Conservation (phyloP, 1,284 basidiomycete species). For the Leccinum solheimii region DNA sequence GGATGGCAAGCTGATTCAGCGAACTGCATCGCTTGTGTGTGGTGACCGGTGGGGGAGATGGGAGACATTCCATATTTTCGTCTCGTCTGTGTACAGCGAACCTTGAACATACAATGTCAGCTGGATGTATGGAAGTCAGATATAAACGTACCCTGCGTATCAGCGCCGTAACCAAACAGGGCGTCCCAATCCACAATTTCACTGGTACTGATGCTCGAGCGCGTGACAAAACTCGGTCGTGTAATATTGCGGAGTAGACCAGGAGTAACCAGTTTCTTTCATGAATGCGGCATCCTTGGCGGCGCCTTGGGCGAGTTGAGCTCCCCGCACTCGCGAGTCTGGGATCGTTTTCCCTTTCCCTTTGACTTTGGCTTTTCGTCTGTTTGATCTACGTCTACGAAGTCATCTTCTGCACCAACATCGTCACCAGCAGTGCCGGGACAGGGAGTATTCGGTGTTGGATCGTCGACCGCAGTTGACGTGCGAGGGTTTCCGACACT, state of each 20-base stretch:
- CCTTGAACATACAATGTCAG: slow-evolving; percentile 42
- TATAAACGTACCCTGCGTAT: slow-evolving; percentile 71
- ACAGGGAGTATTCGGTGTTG: no score
- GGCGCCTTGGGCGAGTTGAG: slow-evolving; percentile 51
- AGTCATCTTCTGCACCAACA: slow-evolving; percentile 13
- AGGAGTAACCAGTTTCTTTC: slow-evolving; percentile 75
- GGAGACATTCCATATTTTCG: slow-evolving; percentile 91
- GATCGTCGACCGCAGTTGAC: slow-evolving; percentile 16
- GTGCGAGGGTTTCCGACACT: slow-evolving; percentile 15
- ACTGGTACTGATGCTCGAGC: slow-evolving; percentile 92
- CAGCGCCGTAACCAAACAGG: slow-evolving; percentile 94
- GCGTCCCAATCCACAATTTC: slow-evolving; percentile 84
- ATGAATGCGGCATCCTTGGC: slow-evolving; percentile 53
- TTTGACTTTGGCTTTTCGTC: slow-evolving; percentile 37
- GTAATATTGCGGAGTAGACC: slow-evolving; percentile 64
- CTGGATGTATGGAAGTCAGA: background rate
- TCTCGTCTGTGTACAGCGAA: slow-evolving; percentile 83
- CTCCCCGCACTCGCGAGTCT: slow-evolving; percentile 53
- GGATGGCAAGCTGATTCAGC: no score
- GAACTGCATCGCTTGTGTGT: no score
- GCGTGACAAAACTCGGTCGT: slow-evolving; percentile 83
- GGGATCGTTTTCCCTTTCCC: slow-evolving; percentile 45
- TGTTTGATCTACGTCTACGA: slow-evolving; percentile 8
- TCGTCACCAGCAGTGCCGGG: slow-evolving; percentile 1
- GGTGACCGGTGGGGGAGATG: slow-evolving; percentile 54